Evolutionary conservation across 2,329 filamentous ascomycete genomes (phyloP).

Genomic region (Neonectria hederae): DNA sequence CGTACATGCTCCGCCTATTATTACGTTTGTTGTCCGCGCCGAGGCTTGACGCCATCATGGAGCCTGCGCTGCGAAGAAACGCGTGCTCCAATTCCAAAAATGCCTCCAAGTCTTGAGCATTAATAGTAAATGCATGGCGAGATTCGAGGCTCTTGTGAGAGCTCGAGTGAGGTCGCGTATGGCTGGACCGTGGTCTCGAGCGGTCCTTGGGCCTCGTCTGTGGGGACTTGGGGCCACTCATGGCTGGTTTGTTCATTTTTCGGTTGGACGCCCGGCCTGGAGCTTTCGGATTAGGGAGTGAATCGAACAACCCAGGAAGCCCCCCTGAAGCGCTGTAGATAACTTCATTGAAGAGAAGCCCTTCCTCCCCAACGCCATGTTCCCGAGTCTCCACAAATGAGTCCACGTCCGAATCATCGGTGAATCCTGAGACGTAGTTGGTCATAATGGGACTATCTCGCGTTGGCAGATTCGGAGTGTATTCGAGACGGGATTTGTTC

Average conservation of each 20-base stretch:
- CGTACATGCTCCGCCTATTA: conserved; percentile 34
- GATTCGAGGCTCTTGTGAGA: conserved; percentile 15
- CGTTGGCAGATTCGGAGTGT: conserved; percentile 1
- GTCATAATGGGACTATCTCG: not conserved
- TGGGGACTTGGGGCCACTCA: not conserved
- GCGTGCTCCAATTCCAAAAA: conserved; percentile 31
- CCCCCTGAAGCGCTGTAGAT: conserved; percentile 36
- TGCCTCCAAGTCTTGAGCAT: conserved; percentile 30
- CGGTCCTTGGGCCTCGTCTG: not conserved
- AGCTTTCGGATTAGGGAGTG: conserved; percentile 22
- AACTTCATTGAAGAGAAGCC: conserved; percentile 40
- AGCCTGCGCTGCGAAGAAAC: conserved; percentile 23
- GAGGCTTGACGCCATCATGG: conserved; percentile 30
- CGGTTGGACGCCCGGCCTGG: not conserved
- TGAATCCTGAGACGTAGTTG: conserved; percentile 35
- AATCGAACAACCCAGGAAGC: conserved; percentile 44
- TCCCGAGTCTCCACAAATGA: conserved; percentile 37
- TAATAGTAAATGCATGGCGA: conserved; percentile 17
- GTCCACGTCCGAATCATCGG: conserved; percentile 44
- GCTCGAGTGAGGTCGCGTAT: not conserved
- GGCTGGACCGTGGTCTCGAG: not conserved
- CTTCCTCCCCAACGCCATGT: conserved; percentile 33
- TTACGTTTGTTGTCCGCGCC: conserved; percentile 27
- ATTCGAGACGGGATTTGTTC: conserved; percentile 9
- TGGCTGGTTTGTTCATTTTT: conserved; percentile 13